These are phyloP conservation scores for Melanomma pulvis-pyrius DNA, from an alignment of 495 filamentous ascomycete genomes.

Conservation along the genomic window DNA sequence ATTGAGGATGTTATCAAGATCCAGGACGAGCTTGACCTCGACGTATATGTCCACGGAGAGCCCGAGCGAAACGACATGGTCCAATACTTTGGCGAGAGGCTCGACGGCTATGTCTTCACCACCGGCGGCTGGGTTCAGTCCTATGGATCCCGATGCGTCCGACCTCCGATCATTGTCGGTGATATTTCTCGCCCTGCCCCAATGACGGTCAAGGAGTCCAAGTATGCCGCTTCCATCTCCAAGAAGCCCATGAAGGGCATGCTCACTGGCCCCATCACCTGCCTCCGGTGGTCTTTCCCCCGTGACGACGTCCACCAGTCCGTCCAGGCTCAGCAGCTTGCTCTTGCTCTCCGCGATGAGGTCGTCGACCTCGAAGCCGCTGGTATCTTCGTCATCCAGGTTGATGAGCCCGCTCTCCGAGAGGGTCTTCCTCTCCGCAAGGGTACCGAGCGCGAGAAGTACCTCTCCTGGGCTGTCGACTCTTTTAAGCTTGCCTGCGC, in stretches of 20 bases:
- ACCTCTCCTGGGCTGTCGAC: constrained; percentile 94
- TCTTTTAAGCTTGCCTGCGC: constrained; percentile 93
- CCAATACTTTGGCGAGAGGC: constrained; percentile 98
- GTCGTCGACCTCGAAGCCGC: constrained; percentile 96
- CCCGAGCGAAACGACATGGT: constrained; percentile 99
- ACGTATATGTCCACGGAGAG: constrained; percentile 97
- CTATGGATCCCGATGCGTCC: constrained; percentile 97
- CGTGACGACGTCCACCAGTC: constrained; percentile 99
- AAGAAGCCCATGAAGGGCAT: constrained; percentile 99
- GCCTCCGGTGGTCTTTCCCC: constrained; percentile 98
- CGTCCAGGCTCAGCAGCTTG: constrained; percentile 96
- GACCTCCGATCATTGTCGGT: constrained; percentile 96
- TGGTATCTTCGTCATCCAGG: constrained; percentile 96
- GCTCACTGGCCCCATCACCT: constrained; percentile 98
- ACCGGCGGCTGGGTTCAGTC: constrained; percentile 98
- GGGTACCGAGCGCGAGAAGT: constrained; percentile 88
- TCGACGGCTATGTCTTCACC: constrained; percentile 97
- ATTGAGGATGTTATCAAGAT: constrained; percentile 90
- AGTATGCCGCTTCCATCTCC: constrained; percentile 93
- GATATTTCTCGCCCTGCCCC: constrained; percentile 93
- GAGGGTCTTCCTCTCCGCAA: constrained; percentile 96
- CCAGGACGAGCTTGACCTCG: constrained; percentile 95
- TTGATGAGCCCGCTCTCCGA: constrained; percentile 98
- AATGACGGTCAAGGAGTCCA: constrained; percentile 99
- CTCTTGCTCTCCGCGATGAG: constrained; percentile 96